Base-by-base conservation (phyloP, 2,329 filamentous ascomycete species). In the Hypoxylon sp. region DNA sequence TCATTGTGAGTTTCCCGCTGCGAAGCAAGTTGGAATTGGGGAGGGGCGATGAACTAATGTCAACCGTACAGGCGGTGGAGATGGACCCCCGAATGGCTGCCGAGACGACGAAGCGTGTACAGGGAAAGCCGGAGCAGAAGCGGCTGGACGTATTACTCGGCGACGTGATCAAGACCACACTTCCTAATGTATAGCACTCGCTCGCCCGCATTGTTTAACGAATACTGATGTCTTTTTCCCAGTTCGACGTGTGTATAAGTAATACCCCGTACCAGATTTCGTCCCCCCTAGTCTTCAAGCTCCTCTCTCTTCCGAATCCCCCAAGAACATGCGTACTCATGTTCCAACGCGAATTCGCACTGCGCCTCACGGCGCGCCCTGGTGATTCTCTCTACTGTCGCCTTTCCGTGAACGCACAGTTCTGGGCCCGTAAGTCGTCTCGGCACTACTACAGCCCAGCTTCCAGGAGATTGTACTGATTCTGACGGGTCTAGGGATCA, bases 81-180 rank as follows among this genome's bases (percentile, higher is more conserved):
- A 86, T 97, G 78, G 96, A 99, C 80, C 94, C 96, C 18, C 87
- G 96, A 75, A 98, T 98, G 96, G 93, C 93, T 11, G 95, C 95
- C 63, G 96, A 98, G 81, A 87, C 97, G 68, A 96, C 93, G 46
- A 97, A 96, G 80, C 91, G 95, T 74, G 94, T 98, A 7, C 94
- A 97, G 79, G 94, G 93, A 18, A 96, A 90, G 44, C 93, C 94
- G 0, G 86, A 91, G 71, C 90, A 92, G 76, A 93, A 93, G 77
- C 89, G 93, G 70, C 82, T 99, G 36, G 93, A 97, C 72, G 89
- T 98, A 36, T 82, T 97, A 52, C 83, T 99, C 6, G 96, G 96
- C 42, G 96, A 98, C 79, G 93, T 95, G 48, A 96, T 97, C 79
- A 97, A 97, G 82, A 91, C 92, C 8, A 89, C 91, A 59, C 83